Conservation (phyloP, 2,329 filamentous ascomycete genomes). For the Cadophora sp. region DNA sequence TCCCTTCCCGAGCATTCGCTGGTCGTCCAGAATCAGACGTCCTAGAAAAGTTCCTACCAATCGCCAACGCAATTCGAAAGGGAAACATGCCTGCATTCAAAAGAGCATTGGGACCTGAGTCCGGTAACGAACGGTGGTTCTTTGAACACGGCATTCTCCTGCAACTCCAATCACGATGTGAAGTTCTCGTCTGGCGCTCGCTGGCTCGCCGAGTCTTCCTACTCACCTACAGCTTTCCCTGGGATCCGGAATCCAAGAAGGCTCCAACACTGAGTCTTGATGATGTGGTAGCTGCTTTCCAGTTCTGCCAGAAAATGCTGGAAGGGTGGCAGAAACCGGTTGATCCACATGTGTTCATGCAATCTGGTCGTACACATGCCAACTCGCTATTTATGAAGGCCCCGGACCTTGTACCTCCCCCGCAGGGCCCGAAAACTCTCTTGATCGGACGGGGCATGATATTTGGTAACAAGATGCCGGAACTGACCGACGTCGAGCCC, state of each 20-base stretch:
- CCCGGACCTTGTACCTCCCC: slow-evolving; percentile 49
- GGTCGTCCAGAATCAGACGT: slow-evolving; percentile 71
- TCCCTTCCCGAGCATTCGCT: slow-evolving; percentile 74
- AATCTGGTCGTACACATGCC: slow-evolving; percentile 48
- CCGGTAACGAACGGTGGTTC: slow-evolving; percentile 72
- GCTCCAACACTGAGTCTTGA: slow-evolving; percentile 78
- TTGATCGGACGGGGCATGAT: slow-evolving; percentile 65
- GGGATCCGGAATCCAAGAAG: slow-evolving; percentile 60
- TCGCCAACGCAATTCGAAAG: slow-evolving; percentile 73
- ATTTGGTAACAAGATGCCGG: slow-evolving; percentile 67
- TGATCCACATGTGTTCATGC: slow-evolving; percentile 41
- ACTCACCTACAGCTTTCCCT: slow-evolving; percentile 75
- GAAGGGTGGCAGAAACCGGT: slow-evolving; percentile 58
- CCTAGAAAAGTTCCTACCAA: slow-evolving; percentile 70
- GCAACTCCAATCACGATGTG: slow-evolving; percentile 76
- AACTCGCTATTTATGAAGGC: slow-evolving; percentile 59
- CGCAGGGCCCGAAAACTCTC: slow-evolving; percentile 55
- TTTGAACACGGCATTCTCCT: slow-evolving; percentile 77
- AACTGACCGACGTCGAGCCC: slow-evolving; percentile 74
- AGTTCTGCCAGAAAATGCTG: slow-evolving; percentile 68
- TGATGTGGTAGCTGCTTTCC: slow-evolving; percentile 69
- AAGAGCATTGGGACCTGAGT: slow-evolving; percentile 63
- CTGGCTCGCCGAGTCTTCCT: slow-evolving; percentile 80
- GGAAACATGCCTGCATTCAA: slow-evolving; percentile 81
- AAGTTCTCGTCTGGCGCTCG: slow-evolving; percentile 84